Conservation (phyloP, 2,329 filamentous ascomycete genomes). For the Verticillium isaacii region DNA sequence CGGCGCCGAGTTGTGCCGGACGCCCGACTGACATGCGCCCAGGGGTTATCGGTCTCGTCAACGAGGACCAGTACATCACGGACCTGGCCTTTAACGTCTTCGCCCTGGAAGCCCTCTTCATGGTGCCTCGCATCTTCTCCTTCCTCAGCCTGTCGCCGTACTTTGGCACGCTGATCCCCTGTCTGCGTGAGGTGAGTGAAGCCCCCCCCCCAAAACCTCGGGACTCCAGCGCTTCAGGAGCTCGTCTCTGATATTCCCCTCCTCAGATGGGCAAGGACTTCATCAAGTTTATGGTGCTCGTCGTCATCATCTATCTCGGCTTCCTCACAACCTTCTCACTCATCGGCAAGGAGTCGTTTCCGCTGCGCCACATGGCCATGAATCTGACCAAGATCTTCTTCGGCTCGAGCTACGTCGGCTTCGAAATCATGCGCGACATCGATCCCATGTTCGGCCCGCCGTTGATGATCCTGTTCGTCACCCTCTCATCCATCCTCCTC, state of each 20-base stretch:
- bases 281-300: conserved; percentile 75
- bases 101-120: conserved; percentile 80
- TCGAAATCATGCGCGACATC: conserved; percentile 60
- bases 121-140: conserved; percentile 85
- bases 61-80: conserved; percentile 56
- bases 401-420: conserved; percentile 70
- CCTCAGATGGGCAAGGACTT: conserved; percentile 81
- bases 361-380: conserved; percentile 65
- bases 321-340: conserved; percentile 85
- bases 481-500: conserved; percentile 71
- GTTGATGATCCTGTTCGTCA: conserved; percentile 69
- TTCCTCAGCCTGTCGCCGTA: conserved; percentile 83
- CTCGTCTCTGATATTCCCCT: not conserved
- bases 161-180: conserved; percentile 85
- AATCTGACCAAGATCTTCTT: conserved; percentile 78
- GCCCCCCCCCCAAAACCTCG: not conserved
- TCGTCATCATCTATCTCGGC: conserved; percentile 77
- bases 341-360: conserved; percentile 66
- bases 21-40: conserved; percentile 4
- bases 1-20: not conserved
- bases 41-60: conserved; percentile 65
- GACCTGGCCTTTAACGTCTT: conserved; percentile 86
- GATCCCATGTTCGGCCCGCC: conserved; percentile 55
- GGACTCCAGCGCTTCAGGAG: not conserved
- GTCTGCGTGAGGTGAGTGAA: conserved; percentile 61